A percentile compares a stretch with the other conserved stretches of the same genome.
phyloP scores from a whole-genome alignment of 441 rosid genomes.

The Jatropha multifida region DNA sequence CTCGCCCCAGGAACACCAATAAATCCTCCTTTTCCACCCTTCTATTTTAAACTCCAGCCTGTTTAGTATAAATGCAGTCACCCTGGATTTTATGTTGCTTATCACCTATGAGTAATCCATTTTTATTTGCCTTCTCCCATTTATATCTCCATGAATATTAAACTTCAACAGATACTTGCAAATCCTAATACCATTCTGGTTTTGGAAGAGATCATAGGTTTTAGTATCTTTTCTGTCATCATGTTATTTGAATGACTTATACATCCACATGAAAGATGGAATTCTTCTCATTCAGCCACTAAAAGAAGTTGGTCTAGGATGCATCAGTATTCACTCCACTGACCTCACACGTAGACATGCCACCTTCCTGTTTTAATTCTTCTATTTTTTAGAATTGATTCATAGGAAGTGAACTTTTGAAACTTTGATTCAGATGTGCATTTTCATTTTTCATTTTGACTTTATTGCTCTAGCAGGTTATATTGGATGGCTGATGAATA shows the following conservation, averaged over 20 bases:
- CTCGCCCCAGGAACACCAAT: neutral
- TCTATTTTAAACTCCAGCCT: neutral
- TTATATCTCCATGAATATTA: neutral
- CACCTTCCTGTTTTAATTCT: neutral
- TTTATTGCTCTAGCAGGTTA: constrained; percentile 1
- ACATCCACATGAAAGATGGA: neutral
- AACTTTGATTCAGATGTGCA: neutral
- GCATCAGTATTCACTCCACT: too few relatives aligned
- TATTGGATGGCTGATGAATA: neutral
- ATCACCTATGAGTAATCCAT: neutral
- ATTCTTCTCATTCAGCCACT: too few relatives aligned
- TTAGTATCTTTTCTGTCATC: neutral
- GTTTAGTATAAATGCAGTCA: neutral
- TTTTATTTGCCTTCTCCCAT: neutral
- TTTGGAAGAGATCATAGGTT: neutral
- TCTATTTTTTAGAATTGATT: neutral
- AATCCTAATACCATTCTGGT: neutral
- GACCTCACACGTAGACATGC: neutral
- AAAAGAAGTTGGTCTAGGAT: too few relatives aligned
- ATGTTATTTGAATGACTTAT: neutral
- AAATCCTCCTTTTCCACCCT: neutral
- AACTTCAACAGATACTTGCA: neutral
- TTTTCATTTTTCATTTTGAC: neutral
- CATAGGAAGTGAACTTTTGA: neutral
- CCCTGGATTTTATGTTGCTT: neutral